Conservation (phyloP, 2,329 filamentous ascomycete genomes). For the Xylaria sp. region DNA sequence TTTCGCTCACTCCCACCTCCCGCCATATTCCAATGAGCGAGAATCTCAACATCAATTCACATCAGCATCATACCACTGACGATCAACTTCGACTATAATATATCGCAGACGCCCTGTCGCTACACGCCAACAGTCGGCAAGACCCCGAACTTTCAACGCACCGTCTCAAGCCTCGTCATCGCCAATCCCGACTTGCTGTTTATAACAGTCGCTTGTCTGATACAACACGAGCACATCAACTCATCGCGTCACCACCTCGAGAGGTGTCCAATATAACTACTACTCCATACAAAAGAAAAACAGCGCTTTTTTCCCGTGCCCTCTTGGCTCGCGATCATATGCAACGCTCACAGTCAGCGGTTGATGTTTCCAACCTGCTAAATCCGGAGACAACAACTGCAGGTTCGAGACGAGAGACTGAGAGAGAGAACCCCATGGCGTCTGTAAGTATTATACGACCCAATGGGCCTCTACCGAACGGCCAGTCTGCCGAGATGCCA, state of each 20-base stretch:
- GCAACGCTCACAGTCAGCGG: constrained; percentile 67
- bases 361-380: constrained; percentile 71
- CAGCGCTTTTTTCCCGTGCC: constrained; percentile 19
- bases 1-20: background rate
- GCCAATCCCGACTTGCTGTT: background rate
- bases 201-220: background rate
- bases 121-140: background rate
- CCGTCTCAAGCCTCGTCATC: background rate
- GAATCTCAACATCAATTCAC: constrained; percentile 1
- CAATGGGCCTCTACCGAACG: constrained; percentile 56
- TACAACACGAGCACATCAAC: background rate
- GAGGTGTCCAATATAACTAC: background rate
- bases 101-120: background rate
- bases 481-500: constrained; percentile 54
- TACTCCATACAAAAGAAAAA: background rate
- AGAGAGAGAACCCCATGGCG: constrained; percentile 46
- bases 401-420: constrained; percentile 29
- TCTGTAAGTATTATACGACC: constrained; percentile 54
- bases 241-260: background rate
- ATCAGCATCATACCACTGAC: background rate
- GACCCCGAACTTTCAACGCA: background rate
- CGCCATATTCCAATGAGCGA: constrained; percentile 7
- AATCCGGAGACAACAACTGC: constrained; percentile 50
- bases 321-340: constrained; percentile 54
- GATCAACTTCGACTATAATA: constrained; percentile 1